A percentile compares a stretch with the other conserved stretches of the same genome.
Evolutionary conservation across 2,329 filamentous ascomycete genomes (phyloP).

Genomic region (Sodiomyces alkalinus): DNA sequence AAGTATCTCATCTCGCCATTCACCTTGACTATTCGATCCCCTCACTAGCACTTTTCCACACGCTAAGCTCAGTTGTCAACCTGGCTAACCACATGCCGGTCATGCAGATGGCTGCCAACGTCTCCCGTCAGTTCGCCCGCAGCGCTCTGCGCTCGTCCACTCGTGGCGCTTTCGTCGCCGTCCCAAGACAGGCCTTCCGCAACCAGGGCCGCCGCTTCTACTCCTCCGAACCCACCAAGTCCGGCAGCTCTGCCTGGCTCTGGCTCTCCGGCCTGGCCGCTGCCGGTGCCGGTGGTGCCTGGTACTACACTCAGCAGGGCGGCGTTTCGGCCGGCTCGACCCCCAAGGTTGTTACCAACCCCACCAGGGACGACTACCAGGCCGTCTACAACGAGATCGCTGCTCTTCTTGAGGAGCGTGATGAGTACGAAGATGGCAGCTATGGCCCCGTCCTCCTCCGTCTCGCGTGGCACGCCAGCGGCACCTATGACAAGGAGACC

Average conservation of each 20-base stretch:
- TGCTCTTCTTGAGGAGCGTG: slow-evolving; percentile 64
- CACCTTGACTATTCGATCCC: too few relatives aligned
- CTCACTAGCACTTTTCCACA: too few relatives aligned
- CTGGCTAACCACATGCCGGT: too few relatives aligned
- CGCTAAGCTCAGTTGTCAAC: too few relatives aligned
- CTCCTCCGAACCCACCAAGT: slow-evolving; percentile 50
- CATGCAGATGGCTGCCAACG: slow-evolving; percentile 26
- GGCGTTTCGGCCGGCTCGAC: slow-evolving; percentile 28
- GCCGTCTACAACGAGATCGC: slow-evolving; percentile 87
- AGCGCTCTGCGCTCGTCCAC: slow-evolving; percentile 42
- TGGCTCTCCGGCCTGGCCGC: slow-evolving; percentile 44
- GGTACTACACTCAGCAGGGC: slow-evolving; percentile 48
- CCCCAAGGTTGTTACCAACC: slow-evolving; percentile 47
- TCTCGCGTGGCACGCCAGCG: slow-evolving; percentile 86
- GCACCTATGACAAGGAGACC: slow-evolving; percentile 81
- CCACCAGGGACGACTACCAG: slow-evolving; percentile 81
- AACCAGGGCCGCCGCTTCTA: slow-evolving; percentile 65
- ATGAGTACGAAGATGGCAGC: slow-evolving; percentile 92
- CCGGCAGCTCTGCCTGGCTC: slow-evolving; percentile 32
- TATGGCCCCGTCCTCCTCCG: slow-evolving; percentile 85
- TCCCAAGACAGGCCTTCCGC: slow-evolving; percentile 54
- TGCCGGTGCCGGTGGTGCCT: slow-evolving; percentile 47
- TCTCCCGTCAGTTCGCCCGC: slow-evolving; percentile 40
- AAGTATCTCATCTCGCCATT: too few relatives aligned
- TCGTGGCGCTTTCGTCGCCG: slow-evolving; percentile 42